A percentile compares a stretch with the other conserved stretches of the same genome.
Evolutionary conservation across 257 asterid species (phyloP).

Genomic region (Nicotiana obtusifolia): DNA sequence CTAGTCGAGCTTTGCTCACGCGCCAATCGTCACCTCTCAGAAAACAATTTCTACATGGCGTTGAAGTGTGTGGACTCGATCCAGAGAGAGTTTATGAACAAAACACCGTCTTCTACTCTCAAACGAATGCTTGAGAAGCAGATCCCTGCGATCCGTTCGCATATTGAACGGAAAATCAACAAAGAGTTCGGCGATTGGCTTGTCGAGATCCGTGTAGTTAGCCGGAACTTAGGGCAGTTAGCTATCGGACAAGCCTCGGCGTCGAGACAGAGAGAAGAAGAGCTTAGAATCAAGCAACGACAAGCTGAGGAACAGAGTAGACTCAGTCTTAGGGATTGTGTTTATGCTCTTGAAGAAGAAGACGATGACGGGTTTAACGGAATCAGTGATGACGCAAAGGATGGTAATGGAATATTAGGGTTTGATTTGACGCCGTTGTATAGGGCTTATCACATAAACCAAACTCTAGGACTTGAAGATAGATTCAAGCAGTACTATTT

Average conservation of each 20-base stretch:
- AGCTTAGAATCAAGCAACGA: conserved; percentile 79
- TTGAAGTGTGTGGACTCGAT: conserved; percentile 78
- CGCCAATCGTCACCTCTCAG: conserved; percentile 51
- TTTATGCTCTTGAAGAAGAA: conserved; percentile 81
- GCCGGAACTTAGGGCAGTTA: conserved; percentile 84
- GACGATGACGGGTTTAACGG: conserved; percentile 66
- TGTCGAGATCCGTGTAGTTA: conserved; percentile 78
- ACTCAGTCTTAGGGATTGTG: conserved; percentile 76
- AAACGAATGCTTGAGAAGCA: conserved; percentile 84
- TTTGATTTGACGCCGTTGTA: conserved; percentile 87
- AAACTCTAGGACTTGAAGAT: conserved; percentile 79
- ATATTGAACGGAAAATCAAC: conserved; percentile 70
- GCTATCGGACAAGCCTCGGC: conserved; percentile 99
- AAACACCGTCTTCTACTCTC: conserved; percentile 60
- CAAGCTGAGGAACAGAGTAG: conserved; percentile 98
- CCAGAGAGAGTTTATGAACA: conserved; percentile 46
- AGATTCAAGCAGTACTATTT: conserved; percentile 80
- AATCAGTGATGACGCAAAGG: conserved; percentile 30
- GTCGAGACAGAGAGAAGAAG: conserved; percentile 90
- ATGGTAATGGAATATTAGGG: conserved; percentile 45
- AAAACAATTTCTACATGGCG: conserved; percentile 77
- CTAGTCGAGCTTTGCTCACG: conserved; percentile 73
- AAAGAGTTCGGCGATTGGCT: conserved; percentile 96
- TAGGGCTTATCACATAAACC: conserved; percentile 80
- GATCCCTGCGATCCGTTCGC: conserved; percentile 78